phyloP scores from a whole-genome alignment of 805 yeast species.

The Yarrowia sp. region DNA sequence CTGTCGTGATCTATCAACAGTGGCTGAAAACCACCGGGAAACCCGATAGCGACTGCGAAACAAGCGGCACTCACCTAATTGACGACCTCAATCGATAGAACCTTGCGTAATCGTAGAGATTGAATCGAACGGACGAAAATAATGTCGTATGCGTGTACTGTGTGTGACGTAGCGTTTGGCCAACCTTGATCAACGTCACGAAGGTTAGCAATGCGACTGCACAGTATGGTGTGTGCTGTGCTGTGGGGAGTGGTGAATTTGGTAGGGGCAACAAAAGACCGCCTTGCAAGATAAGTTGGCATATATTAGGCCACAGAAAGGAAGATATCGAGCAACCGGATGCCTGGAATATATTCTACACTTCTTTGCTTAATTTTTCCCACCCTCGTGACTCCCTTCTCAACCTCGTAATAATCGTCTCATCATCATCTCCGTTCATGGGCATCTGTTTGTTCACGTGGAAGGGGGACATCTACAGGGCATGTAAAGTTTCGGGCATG shows the following conservation, averaged over 20 bases:
- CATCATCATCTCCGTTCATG: constrained; percentile 12
- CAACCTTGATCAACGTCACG: constrained; percentile 30
- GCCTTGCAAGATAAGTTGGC: background rate
- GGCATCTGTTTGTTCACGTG: constrained; percentile 23
- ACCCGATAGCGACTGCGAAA: background rate
- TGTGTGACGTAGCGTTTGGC: constrained; percentile 38
- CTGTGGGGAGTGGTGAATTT: constrained; percentile 23
- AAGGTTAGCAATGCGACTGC: constrained; percentile 28
- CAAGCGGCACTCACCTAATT: constrained; percentile 24
- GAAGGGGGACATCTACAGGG: constrained; percentile 24
- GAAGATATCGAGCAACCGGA: too few relatives aligned
- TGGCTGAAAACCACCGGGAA: background rate
- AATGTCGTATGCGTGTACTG: constrained; percentile 31
- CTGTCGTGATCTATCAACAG: background rate
- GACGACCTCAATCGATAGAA: constrained; percentile 14
- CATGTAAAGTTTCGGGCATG: background rate
- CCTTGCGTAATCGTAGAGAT: background rate
- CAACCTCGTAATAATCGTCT: background rate
- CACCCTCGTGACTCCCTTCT: too few relatives aligned
- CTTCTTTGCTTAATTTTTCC: too few relatives aligned
- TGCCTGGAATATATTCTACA: too few relatives aligned
- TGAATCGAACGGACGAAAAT: constrained; percentile 21
- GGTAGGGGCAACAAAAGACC: constrained; percentile 5
- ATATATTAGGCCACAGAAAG: background rate
- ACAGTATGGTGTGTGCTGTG: constrained; percentile 9